Evolutionary conservation across 1,284 basidiomycete species (phyloP).

Genomic region (Meripilus lineatus): DNA sequence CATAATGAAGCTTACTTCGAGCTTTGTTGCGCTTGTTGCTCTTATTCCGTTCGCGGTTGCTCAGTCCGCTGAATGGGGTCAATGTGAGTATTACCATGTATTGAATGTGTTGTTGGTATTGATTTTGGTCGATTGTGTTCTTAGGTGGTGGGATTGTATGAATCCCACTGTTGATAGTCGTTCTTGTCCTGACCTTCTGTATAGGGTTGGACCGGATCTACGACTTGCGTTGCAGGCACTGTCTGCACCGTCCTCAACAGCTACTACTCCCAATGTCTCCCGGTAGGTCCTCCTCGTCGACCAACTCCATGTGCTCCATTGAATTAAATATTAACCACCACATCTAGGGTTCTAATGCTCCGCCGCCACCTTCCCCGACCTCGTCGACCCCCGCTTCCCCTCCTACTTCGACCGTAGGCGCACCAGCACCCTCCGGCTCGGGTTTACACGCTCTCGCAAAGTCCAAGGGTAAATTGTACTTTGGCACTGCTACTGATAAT

Average conservation of each 20-base stretch:
- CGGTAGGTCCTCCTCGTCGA: slow-evolving; percentile 15
- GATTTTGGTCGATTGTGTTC: neutral
- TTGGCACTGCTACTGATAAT: slow-evolving; percentile 59
- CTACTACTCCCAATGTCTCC: slow-evolving; percentile 33
- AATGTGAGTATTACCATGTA: slow-evolving; percentile 23
- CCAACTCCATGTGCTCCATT: neutral
- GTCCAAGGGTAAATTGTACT: slow-evolving; percentile 49
- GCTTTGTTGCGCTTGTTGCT: slow-evolving; percentile 23
- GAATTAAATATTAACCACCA: too few relatives aligned
- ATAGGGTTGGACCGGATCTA: slow-evolving; percentile 28
- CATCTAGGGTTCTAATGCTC: neutral
- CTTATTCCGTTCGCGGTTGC: slow-evolving; percentile 26
- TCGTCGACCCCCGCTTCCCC: slow-evolving; percentile 1
- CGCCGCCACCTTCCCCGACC: neutral
- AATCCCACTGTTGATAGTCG: neutral
- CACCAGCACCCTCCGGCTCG: slow-evolving; percentile 21
- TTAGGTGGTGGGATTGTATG: slow-evolving; percentile 28
- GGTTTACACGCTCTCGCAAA: slow-evolving; percentile 37
- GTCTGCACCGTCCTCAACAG: slow-evolving; percentile 21
- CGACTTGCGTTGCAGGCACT: slow-evolving; percentile 29
- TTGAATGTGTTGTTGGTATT: slow-evolving; percentile 2
- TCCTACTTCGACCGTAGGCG: slow-evolving; percentile 11
- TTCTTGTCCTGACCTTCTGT: neutral
- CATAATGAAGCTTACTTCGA: slow-evolving; percentile 25
- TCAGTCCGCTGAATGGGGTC: slow-evolving; percentile 29